Conservation (phyloP, 2,329 filamentous ascomycete species). For the Aspergillus terreus region DNA sequence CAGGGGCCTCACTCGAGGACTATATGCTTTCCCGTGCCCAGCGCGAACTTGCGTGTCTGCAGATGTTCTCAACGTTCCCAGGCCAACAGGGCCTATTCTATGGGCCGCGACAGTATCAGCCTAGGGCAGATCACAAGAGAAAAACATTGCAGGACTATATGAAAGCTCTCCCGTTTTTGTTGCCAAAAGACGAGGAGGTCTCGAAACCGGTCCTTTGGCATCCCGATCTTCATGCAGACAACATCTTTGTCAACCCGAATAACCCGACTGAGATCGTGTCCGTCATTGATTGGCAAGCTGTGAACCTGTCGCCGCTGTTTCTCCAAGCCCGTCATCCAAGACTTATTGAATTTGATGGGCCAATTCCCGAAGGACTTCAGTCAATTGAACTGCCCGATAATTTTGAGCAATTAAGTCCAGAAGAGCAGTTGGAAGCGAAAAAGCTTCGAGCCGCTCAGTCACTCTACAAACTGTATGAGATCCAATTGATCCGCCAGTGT, state of each 20-base stretch:
- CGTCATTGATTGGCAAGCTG: conserved; percentile 13
- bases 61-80: conserved; percentile 1
- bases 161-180: conserved; percentile 4
- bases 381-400: not conserved
- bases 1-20: conserved; percentile 27
- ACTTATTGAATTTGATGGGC: conserved; percentile 8
- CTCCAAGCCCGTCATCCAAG: conserved; percentile 5
- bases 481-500: conserved; percentile 1
- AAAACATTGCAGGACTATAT: conserved; percentile 13
- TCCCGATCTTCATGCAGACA: conserved; percentile 19
- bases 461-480: conserved; percentile 3
- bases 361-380: conserved; percentile 1
- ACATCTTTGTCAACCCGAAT: conserved; percentile 21
- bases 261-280: conserved; percentile 3
- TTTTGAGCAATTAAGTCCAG: conserved; percentile 2
- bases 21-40: conserved; percentile 30
- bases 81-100: conserved; percentile 2
- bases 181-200: conserved; percentile 14
- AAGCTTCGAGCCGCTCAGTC: conserved; percentile 1
- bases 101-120: conserved; percentile 4
- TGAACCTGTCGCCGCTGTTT: conserved; percentile 7
- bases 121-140: not conserved
- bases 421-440: conserved; percentile 1
- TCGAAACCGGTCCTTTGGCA: conserved; percentile 22
- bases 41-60: conserved; percentile 28